Base-by-base conservation (phyloP, 2,329 filamentous ascomycete genomes). In the Alternaria arbusti region DNA sequence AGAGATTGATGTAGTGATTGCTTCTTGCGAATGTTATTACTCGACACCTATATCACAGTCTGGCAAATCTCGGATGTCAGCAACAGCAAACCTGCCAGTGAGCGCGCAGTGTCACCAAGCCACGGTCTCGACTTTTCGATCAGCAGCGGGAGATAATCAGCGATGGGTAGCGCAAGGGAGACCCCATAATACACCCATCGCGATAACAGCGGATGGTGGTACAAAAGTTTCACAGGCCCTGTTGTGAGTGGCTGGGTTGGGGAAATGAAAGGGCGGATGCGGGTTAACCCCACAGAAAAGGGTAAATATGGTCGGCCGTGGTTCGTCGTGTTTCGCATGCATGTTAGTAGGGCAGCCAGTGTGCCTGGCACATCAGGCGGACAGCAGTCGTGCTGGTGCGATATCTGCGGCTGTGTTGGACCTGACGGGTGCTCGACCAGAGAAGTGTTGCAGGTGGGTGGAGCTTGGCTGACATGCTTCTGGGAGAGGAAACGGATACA, bases 231-330 rank as follows among this genome's bases (percentile, higher is more conserved):
- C 36, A 40, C 40, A 44, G 26, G 30, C 26, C 36, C 32, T 49
- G 26, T 23, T 54, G 30, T 50, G 25, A 52, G 46, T 58, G 59
- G 59, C 32, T 46, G 54, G 43, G 43, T 10, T n/a, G 40, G 45
- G 49, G 60, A 63, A 63, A 63, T 63, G 60, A 63, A 59, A 54
- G 60, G 60, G 60, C 49, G 49, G 49, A 45, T 54, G 44, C 60
- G 60, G 49, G 47, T 22, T 23, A 46, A 59, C 43, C 60, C 55
- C 60, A 63, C 56, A 63, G 47, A 49, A 49, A 49, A 55, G 50
- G 36, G 22, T 60, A 30, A 55, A 43, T 40, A 32, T 55, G 44
- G 57, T 12, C 43, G 50, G 51, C 50, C 17, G 50, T 60, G 57
- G 57, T 56, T 60, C 43, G 57, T 51, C 23, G 46, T 61, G 54